phyloP scores from a whole-genome alignment of 164 flowering plant species.

The Annona cherimola region DNA sequence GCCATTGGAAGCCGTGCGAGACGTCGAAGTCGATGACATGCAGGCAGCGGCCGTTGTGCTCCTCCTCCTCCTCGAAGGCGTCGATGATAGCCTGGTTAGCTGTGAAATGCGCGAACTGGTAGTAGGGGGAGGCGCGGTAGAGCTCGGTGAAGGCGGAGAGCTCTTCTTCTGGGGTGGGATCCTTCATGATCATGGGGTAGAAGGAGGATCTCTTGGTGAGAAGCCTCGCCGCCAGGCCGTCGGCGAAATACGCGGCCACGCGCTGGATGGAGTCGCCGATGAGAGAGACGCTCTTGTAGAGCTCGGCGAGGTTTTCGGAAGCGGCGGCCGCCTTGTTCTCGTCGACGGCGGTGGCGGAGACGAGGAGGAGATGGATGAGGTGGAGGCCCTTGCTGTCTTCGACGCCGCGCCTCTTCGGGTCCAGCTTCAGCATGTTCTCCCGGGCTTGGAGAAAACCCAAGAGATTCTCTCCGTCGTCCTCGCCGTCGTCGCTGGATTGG shows the following conservation, averaged over 20 bases:
- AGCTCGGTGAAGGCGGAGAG: slow-evolving; percentile 47
- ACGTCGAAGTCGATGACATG: slow-evolving; percentile 68
- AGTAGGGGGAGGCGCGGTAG: slow-evolving; percentile 57
- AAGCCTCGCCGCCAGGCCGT: slow-evolving; percentile 52
- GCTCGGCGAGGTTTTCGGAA: slow-evolving; percentile 36
- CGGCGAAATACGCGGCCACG: slow-evolving; percentile 66
- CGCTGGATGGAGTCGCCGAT: slow-evolving; percentile 61
- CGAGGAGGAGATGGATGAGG: slow-evolving; percentile 55
- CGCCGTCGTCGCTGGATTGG: slow-evolving; percentile 26
- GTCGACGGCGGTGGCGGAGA: slow-evolving; percentile 47
- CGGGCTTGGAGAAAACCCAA: slow-evolving; percentile 47
- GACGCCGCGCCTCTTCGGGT: slow-evolving; percentile 21
- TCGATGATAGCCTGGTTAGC: slow-evolving; percentile 72
- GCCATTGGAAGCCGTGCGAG: slow-evolving; percentile 78
- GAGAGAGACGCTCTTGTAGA: slow-evolving; percentile 40
- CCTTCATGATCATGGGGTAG: slow-evolving; percentile 47
- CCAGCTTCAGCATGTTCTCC: slow-evolving; percentile 43
- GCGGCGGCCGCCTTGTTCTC: slow-evolving; percentile 31
- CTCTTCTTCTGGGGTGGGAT: slow-evolving; percentile 48
- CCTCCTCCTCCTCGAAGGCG: slow-evolving; percentile 53
- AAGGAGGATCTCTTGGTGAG: slow-evolving; percentile 54
- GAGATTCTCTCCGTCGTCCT: slow-evolving; percentile 37
- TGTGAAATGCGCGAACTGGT: slow-evolving; percentile 78
- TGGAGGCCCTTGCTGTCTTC: slow-evolving; percentile 52
- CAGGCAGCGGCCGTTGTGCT: slow-evolving; percentile 29